Conservation (phyloP, 2,329 filamentous ascomycete species). For the Fusarium sp. region DNA sequence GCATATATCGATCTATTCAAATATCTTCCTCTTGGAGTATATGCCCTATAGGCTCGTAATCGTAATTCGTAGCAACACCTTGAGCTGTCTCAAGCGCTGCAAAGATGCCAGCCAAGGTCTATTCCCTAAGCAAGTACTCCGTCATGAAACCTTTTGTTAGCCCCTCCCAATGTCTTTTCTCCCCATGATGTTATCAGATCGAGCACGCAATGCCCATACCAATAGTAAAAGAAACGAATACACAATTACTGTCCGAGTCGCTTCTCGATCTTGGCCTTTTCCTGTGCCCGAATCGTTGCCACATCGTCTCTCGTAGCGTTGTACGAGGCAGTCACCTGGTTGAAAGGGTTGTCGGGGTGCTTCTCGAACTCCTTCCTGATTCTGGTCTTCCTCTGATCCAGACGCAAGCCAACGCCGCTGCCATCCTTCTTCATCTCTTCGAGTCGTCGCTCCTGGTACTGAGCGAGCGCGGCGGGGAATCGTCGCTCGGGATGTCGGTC, state of each 20-base stretch:
- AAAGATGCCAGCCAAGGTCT: constrained; percentile 35
- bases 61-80: constrained; percentile 15
- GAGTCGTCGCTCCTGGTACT: constrained; percentile 83
- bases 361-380: constrained; percentile 95
- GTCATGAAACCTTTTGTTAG: constrained; percentile 23
- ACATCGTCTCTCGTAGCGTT: constrained; percentile 86
- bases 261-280: constrained; percentile 80
- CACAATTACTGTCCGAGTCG: constrained; percentile 63
- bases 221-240: neutral
- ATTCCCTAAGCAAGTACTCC: constrained; percentile 35
- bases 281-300: constrained; percentile 70
- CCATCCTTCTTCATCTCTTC: constrained; percentile 88
- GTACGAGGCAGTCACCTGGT: constrained; percentile 81
- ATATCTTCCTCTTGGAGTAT: neutral
- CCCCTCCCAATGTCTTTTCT: constrained; percentile 6
- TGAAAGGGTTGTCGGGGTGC: constrained; percentile 94
- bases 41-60: constrained; percentile 1
- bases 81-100: constrained; percentile 11
- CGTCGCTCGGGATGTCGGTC: constrained; percentile 90
- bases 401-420: constrained; percentile 75
- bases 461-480: constrained; percentile 86
- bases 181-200: constrained; percentile 5
- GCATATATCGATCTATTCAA: neutral
- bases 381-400: constrained; percentile 86
- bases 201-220: neutral